phyloP scores from a whole-genome alignment of 768 basidiomycete species.

The Amanita muscaria region DNA sequence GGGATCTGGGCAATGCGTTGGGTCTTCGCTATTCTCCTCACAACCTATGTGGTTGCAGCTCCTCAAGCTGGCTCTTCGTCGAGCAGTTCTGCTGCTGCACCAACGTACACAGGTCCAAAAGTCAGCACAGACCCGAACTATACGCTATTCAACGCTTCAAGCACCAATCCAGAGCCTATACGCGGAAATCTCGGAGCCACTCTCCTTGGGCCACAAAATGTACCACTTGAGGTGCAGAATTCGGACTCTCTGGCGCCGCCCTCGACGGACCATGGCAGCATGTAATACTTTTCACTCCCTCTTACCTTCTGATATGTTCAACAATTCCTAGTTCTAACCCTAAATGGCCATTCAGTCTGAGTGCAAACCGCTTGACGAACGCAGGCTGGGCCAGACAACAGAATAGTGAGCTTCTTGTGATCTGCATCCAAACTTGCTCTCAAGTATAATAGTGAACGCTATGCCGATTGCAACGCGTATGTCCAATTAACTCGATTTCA shows the following conservation, averaged over 20 bases:
- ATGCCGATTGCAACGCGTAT: conserved; percentile 45
- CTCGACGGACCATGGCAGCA: conserved; percentile 33
- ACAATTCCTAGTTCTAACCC: conserved; percentile 33
- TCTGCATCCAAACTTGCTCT: not conserved
- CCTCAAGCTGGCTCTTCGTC: not conserved
- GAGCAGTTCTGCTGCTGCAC: not conserved
- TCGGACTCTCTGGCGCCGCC: conserved; percentile 37
- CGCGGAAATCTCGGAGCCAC: conserved; percentile 32
- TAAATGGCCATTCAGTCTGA: conserved; percentile 50
- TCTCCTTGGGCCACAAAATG: conserved; percentile 35
- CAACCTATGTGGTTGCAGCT: not conserved
- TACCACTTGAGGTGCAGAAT: conserved; percentile 33
- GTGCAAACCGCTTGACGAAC: conserved; percentile 45
- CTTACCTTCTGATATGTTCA: too few relatives aligned
- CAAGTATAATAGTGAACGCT: conserved; percentile 30
- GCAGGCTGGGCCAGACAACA: conserved; percentile 56
- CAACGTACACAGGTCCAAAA: conserved; percentile 18
- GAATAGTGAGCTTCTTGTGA: conserved; percentile 33
- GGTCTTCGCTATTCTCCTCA: not conserved
- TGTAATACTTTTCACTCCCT: conserved; percentile 23
- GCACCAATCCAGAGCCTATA: conserved; percentile 24
- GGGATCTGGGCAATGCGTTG: not conserved
- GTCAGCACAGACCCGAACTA: conserved; percentile 35
- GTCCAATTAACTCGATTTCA: conserved; percentile 1
- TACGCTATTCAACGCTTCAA: conserved; percentile 25